Percentiles rank a stretch among this genome's conserved stretches.
These are phyloP conservation scores for Oryza coarctata DNA, from an alignment of 176 grass and related monocot genomes.

Conservation along the genomic window DNA sequence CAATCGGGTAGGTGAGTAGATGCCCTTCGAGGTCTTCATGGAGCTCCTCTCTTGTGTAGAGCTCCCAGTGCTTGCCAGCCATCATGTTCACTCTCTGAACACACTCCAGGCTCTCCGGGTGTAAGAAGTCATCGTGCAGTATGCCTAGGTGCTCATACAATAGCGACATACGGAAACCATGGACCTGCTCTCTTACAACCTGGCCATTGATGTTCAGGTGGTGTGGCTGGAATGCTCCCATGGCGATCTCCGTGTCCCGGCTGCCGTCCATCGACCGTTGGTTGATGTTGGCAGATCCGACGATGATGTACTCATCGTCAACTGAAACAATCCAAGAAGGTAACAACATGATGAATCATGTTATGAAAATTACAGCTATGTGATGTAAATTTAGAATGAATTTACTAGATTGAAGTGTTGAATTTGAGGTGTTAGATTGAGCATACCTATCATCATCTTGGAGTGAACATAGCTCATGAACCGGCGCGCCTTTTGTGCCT, in stretches of 20 bases:
- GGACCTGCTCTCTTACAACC: not conserved
- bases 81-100: not conserved
- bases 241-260: constrained; percentile 83
- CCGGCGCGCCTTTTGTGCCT: constrained; percentile 62
- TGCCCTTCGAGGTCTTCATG: not conserved
- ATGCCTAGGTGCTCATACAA: not conserved
- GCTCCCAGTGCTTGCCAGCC: not conserved
- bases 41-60: not conserved
- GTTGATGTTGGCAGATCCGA: constrained; percentile 91
- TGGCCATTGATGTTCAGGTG: constrained; percentile 44
- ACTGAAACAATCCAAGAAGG: constrained; percentile 46
- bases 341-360: no score
- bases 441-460: constrained; percentile 99
- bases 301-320: constrained; percentile 90
- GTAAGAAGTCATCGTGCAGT: not conserved
- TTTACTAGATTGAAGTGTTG: no score
- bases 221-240: constrained; percentile 68
- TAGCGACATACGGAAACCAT: not conserved
- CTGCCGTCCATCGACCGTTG: constrained; percentile 92
- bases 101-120: not conserved
- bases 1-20: not conserved
- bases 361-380: no score
- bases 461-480: constrained; percentile 98
- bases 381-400: no score
- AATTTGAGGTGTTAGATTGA: no score